Conservation (phyloP, 1,139 yeast genomes). For the Tardiomyces blankii region DNA sequence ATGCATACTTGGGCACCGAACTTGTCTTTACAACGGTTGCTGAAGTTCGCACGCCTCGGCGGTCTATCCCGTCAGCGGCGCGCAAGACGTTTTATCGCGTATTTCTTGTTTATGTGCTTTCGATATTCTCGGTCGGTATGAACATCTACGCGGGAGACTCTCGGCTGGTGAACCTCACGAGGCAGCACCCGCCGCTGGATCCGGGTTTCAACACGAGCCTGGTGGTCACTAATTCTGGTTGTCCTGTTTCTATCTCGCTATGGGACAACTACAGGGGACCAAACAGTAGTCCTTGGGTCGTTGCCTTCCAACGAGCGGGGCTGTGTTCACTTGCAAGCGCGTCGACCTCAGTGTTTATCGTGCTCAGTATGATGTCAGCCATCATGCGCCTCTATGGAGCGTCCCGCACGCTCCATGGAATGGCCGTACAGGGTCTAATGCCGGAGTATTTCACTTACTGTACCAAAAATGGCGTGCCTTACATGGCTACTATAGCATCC, state of each 20-base stretch:
- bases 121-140: conserved; percentile 61
- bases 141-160: conserved; percentile 72
- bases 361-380: conserved; percentile 70
- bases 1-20: conserved; percentile 73
- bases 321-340: conserved; percentile 51
- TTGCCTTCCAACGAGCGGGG: conserved; percentile 64
- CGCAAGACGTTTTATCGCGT: conserved; percentile 65
- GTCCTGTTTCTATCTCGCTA: conserved; percentile 34
- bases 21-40: conserved; percentile 78
- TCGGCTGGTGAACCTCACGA: conserved; percentile 28
- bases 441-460: conserved; percentile 52
- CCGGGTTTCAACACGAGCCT: background rate
- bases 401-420: conserved; percentile 65
- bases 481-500: conserved; percentile 52
- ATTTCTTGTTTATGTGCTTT: conserved; percentile 52
- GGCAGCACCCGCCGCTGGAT: background rate
- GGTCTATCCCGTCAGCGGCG: conserved; percentile 68
- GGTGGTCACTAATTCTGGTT: conserved; percentile 27
- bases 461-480: conserved; percentile 61
- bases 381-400: conserved; percentile 70
- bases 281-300: conserved; percentile 44
- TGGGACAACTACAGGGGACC: conserved; percentile 31
- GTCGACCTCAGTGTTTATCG: conserved; percentile 55
- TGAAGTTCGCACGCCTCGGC: conserved; percentile 72
- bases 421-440: conserved; percentile 61